phyloP scores from a whole-genome alignment of 2,329 filamentous ascomycete genomes.

The Aspergillus tanneri region DNA sequence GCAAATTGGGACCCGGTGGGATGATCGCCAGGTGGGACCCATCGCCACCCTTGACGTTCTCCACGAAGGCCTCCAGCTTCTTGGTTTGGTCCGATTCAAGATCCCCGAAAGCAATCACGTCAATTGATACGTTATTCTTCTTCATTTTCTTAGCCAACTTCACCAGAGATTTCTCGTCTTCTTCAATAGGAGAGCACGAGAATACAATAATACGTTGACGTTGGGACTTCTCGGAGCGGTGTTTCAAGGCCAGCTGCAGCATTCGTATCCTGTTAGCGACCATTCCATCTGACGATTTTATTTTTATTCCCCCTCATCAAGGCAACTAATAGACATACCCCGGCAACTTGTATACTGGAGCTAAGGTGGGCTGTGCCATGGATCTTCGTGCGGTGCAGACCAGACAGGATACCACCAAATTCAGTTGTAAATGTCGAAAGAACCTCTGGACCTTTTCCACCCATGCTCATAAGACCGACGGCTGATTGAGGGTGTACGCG shows the following conservation, averaged over 20 bases:
- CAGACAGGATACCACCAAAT: constrained; percentile 90
- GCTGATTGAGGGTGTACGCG: constrained; percentile 95
- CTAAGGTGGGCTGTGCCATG: constrained; percentile 82
- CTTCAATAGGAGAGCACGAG: constrained; percentile 86
- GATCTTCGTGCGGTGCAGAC: constrained; percentile 91
- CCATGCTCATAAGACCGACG: constrained; percentile 98
- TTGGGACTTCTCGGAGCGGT: constrained; percentile 96
- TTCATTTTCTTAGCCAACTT: constrained; percentile 98
- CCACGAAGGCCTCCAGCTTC: constrained; percentile 91
- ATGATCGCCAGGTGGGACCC: constrained; percentile 90
- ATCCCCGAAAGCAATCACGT: constrained; percentile 94
- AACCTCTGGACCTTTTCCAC: constrained; percentile 93
- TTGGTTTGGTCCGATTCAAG: constrained; percentile 82
- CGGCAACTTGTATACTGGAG: constrained; percentile 91
- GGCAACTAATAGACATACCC: constrained; percentile 58
- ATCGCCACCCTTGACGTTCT: constrained; percentile 85
- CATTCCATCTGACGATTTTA: background rate
- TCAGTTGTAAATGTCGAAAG: constrained; percentile 95
- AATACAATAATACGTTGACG: constrained; percentile 96
- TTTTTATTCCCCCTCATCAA: background rate
- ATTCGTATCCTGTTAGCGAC: constrained; percentile 11
- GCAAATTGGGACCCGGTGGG: constrained; percentile 83
- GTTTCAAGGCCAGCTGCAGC: constrained; percentile 84
- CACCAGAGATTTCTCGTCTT: constrained; percentile 83
- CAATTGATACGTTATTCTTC: constrained; percentile 91